phyloP scores from a whole-genome alignment of 2,329 filamentous ascomycete genomes.

The Alternaria brassicae region DNA sequence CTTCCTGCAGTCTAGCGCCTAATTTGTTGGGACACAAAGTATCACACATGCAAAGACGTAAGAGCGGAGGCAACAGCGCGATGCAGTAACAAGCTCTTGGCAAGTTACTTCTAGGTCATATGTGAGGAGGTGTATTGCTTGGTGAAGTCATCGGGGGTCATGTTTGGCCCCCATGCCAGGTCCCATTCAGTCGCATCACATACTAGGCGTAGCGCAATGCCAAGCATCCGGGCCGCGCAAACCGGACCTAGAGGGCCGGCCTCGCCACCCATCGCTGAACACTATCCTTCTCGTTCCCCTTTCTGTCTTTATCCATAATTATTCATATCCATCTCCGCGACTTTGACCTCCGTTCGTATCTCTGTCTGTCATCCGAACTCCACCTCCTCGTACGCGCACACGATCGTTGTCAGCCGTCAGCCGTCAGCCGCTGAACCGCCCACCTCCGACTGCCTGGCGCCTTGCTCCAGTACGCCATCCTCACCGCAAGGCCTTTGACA shows the following conservation, averaged over 20 bases:
- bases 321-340: neutral
- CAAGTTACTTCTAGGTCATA: too few relatives aligned
- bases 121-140: too few relatives aligned
- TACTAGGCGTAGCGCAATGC: neutral
- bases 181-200: too few relatives aligned
- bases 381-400: neutral
- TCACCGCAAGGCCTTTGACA: conserved; percentile 6
- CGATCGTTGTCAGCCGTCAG: neutral
- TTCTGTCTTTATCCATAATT: neutral
- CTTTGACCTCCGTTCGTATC: neutral
- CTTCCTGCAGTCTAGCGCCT: too few relatives aligned
- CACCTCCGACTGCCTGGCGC: conserved; percentile 1
- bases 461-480: conserved; percentile 13
- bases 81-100: too few relatives aligned
- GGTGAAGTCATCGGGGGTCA: too few relatives aligned
- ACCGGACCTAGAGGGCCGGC: neutral
- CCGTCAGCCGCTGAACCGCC: conserved; percentile 6
- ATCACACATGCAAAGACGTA: too few relatives aligned
- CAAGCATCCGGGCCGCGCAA: neutral
- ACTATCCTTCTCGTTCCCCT: neutral
- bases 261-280: neutral
- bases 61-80: too few relatives aligned
- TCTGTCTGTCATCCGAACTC: neutral
- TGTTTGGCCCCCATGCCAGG: too few relatives aligned
- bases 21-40: too few relatives aligned